Evolutionary conservation across 768 basidiomycete species (phyloP).

Genomic region (Pleurotus platypus): DNA sequence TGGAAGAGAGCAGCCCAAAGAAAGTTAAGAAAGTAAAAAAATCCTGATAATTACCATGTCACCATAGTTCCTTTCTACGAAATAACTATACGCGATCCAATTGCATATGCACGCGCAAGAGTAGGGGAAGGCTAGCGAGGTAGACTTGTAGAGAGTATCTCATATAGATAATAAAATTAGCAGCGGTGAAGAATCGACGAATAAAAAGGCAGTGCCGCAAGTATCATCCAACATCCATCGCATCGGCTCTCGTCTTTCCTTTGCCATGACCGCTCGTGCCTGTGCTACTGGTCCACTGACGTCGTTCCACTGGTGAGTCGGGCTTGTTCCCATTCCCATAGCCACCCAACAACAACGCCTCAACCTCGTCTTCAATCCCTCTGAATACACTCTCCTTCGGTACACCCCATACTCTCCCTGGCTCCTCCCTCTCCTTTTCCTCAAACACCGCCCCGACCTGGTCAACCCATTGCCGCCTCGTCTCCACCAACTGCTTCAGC

Average conservation of each 20-base stretch:
- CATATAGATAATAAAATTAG: conserved; percentile 2
- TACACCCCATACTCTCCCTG: conserved; percentile 76
- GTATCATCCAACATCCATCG: conserved; percentile 65
- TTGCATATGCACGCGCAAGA: too few relatives aligned
- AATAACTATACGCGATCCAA: too few relatives aligned
- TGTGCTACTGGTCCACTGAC: conserved; percentile 26
- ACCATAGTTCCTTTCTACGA: neutral
- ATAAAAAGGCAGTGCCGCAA: neutral
- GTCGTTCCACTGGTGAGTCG: too few relatives aligned
- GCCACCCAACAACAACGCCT: conserved; percentile 23
- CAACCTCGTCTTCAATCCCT: conserved; percentile 68
- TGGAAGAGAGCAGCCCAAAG: conserved; percentile 21
- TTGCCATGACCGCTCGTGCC: conserved; percentile 40
- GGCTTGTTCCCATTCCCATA: conserved; percentile 14
- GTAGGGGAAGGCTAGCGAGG: neutral
- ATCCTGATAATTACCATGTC: conserved; percentile 7
- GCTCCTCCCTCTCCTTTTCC: conserved; percentile 58
- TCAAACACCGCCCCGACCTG: conserved; percentile 74
- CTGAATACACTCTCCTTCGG: conserved; percentile 73
- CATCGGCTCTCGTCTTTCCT: conserved; percentile 47
- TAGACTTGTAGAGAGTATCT: conserved; percentile 6
- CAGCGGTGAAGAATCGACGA: conserved; percentile 13
- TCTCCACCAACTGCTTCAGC: conserved; percentile 68
- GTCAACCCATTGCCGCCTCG: conserved; percentile 76
- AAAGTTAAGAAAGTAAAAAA: conserved; percentile 43